Evolutionary conservation across 345 rosid species (phyloP).

Genomic region (Eucalyptus guilfoylei): DNA sequence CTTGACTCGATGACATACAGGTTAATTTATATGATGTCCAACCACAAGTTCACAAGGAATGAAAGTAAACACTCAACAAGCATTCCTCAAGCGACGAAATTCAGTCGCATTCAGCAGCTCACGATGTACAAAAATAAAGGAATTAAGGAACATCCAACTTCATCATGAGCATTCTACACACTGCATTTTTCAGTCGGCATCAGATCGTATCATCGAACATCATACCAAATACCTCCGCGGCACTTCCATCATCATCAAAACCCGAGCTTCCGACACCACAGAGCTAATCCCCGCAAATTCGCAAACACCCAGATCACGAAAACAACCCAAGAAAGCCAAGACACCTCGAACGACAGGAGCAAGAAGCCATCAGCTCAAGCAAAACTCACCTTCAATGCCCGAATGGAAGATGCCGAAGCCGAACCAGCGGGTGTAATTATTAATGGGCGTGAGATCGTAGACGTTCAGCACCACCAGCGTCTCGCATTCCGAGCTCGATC

Average conservation of each 20-base stretch:
- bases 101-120: background rate
- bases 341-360: background rate
- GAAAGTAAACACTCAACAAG: background rate
- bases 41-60: background rate
- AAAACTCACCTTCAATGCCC: constrained; percentile 65
- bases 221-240: background rate
- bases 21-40: background rate
- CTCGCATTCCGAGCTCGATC: constrained; percentile 8
- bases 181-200: background rate
- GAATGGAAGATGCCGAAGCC: constrained; percentile 93
- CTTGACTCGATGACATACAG: background rate
- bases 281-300: background rate
- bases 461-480: constrained; percentile 56
- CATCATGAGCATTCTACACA: background rate
- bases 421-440: constrained; percentile 70
- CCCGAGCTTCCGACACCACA: background rate
- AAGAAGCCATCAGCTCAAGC: background rate
- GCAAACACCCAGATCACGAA: background rate
- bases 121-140: background rate
- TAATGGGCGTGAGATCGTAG: constrained; percentile 85
- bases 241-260: background rate
- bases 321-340: background rate
- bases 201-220: background rate
- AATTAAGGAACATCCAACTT: background rate
- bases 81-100: background rate